Conservation (phyloP, 2,329 filamentous ascomycete genomes). For the Colletotrichum magnum region DNA sequence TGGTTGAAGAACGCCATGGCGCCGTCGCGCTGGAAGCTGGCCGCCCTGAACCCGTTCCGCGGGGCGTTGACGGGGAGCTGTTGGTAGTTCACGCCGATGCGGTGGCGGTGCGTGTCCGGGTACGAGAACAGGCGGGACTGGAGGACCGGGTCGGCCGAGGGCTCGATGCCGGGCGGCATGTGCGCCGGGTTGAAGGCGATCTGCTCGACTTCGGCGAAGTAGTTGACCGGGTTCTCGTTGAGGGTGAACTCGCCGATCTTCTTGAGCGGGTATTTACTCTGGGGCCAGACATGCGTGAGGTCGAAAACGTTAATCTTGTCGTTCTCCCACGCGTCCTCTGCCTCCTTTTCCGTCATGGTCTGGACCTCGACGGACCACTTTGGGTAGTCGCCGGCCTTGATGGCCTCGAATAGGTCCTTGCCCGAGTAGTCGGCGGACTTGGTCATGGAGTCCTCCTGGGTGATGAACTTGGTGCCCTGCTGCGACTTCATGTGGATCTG, state of each 20-base stretch:
- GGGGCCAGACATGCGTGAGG: slow-evolving; percentile 69
- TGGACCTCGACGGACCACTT: slow-evolving; percentile 68
- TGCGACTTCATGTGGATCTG: slow-evolving; percentile 66
- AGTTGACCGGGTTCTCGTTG: slow-evolving; percentile 76
- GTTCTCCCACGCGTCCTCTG: slow-evolving; percentile 50
- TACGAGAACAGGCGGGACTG: slow-evolving; percentile 74
- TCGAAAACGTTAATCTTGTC: slow-evolving; percentile 68
- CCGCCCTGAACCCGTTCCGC: slow-evolving; percentile 67
- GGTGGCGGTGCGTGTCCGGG: slow-evolving; percentile 73
- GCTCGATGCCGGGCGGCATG: slow-evolving; percentile 74
- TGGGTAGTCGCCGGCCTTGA: slow-evolving; percentile 60
- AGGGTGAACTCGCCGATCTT: slow-evolving; percentile 74
- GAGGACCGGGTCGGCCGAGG: slow-evolving; percentile 73
- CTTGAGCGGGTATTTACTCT: slow-evolving; percentile 73
- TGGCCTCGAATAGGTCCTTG: slow-evolving; percentile 53
- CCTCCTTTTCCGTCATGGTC: slow-evolving; percentile 66
- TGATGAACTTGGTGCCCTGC: slow-evolving; percentile 60
- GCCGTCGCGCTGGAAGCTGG: slow-evolving; percentile 78
- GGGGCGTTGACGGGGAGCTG: slow-evolving; percentile 74
- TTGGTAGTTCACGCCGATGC: slow-evolving; percentile 74
- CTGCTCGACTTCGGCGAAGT: slow-evolving; percentile 79
- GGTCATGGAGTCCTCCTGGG: slow-evolving; percentile 52
- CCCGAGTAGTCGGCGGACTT: slow-evolving; percentile 66
- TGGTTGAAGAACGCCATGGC: slow-evolving; percentile 66
- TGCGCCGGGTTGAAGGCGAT: slow-evolving; percentile 75